Evolutionary conservation across 306 rosid genomes (phyloP).

Genomic region (Fragaria ananassa): DNA sequence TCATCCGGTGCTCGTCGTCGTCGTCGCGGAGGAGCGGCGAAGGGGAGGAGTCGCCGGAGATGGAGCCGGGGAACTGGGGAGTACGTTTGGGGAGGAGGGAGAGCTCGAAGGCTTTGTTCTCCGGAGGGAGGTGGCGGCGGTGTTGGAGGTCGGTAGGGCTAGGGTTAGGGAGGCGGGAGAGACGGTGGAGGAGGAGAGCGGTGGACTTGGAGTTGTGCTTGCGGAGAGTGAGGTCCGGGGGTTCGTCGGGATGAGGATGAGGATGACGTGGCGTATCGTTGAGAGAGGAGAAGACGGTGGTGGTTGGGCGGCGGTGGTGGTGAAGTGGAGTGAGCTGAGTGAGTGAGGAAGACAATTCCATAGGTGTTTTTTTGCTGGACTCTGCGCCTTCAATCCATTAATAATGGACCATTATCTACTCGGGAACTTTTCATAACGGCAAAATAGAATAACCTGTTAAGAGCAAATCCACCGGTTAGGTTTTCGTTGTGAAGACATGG

Average conservation of each 20-base stretch:
- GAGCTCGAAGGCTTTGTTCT: slow-evolving; percentile 63
- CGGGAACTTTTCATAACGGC: too few species aligned
- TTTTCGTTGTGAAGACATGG: too few species aligned
- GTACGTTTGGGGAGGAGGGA: slow-evolving; percentile 74
- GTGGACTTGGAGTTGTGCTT: slow-evolving; percentile 83
- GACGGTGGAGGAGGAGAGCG: slow-evolving; percentile 40
- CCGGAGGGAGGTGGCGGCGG: slow-evolving; percentile 28
- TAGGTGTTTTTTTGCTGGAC: background rate
- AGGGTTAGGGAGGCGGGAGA: slow-evolving; percentile 21
- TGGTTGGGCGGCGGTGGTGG: slow-evolving; percentile 11
- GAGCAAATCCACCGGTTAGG: too few species aligned
- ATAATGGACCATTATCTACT: too few species aligned
- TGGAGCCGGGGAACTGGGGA: slow-evolving; percentile 92
- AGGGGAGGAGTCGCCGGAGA: slow-evolving; percentile 79
- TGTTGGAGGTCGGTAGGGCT: slow-evolving; percentile 28
- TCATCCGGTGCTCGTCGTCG: slow-evolving; percentile 39
- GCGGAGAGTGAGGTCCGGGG: slow-evolving; percentile 38
- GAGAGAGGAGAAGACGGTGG: slow-evolving; percentile 22
- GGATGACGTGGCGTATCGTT: slow-evolving; percentile 24
- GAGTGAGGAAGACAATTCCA: slow-evolving; percentile 42
- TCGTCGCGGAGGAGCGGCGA: slow-evolving; percentile 44
- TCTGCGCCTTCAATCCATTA: background rate
- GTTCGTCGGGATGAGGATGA: slow-evolving; percentile 4
- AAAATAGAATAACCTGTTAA: too few species aligned
- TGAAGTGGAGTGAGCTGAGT: slow-evolving; percentile 20